Conservation (phyloP, 2,329 filamentous ascomycete species). For the Diaporthe velutina region DNA sequence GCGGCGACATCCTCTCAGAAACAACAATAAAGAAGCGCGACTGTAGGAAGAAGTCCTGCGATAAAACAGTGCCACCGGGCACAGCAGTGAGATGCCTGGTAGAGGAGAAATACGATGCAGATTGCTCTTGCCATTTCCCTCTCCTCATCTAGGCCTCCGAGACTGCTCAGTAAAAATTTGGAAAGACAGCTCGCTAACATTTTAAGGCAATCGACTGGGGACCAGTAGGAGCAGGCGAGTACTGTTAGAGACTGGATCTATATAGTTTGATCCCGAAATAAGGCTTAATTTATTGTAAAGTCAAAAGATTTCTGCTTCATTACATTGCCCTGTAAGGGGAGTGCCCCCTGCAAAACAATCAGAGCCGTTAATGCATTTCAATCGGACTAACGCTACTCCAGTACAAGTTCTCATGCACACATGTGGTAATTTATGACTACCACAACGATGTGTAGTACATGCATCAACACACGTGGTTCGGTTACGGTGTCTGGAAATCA, state of each 20-base stretch:
- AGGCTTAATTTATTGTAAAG: background rate
- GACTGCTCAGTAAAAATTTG: background rate
- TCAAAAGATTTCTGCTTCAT: background rate
- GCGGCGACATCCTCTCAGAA: background rate
- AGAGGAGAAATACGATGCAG: background rate
- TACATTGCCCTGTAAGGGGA: background rate
- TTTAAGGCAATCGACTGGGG: too few relatives aligned
- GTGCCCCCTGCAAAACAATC: background rate
- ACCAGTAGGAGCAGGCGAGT: background rate
- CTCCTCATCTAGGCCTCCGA: background rate
- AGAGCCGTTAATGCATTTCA: background rate
- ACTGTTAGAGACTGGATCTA: too few relatives aligned
- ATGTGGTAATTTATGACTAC: background rate
- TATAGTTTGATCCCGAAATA: too few relatives aligned
- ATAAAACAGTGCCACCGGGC: background rate
- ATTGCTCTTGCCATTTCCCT: background rate
- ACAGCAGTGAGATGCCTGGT: background rate
- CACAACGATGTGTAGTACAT: background rate
- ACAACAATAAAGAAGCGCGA: slow-evolving; percentile 22
- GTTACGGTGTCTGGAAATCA: background rate
- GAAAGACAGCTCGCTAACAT: background rate
- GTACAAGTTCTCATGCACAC: too few relatives aligned
- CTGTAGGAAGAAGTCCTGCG: slow-evolving; percentile 25
- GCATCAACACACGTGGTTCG: too few relatives aligned
- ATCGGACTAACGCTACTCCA: background rate